Conservation (phyloP, 2,329 filamentous ascomycete species). For the Trichoderma atrobrunneum region DNA sequence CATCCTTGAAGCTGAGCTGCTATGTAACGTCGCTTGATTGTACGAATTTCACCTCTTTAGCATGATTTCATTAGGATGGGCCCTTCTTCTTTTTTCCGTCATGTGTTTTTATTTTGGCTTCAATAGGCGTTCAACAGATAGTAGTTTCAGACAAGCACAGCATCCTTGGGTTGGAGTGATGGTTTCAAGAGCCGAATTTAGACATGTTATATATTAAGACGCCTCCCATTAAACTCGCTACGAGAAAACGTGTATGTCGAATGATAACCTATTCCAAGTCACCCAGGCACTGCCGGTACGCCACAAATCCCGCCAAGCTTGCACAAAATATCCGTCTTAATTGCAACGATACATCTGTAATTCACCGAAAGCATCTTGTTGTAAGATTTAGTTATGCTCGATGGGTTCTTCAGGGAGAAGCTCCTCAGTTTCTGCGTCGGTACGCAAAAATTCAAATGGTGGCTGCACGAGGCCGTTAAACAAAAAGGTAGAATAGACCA, state of each 20-base stretch:
- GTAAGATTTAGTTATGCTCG: conserved; percentile 54
- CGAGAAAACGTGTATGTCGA: background rate
- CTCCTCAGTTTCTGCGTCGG: conserved; percentile 55
- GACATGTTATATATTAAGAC: background rate
- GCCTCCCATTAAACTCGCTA: background rate
- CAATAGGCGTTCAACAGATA: conserved; percentile 1
- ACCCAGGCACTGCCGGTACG: background rate
- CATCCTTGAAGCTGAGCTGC: conserved; percentile 87
- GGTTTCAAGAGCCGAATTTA: background rate
- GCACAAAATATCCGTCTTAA: background rate
- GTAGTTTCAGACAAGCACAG: background rate
- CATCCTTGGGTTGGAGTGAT: background rate
- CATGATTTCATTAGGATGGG: background rate
- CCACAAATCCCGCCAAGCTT: background rate
- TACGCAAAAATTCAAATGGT: conserved; percentile 67
- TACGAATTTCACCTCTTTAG: background rate
- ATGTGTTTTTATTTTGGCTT: background rate
- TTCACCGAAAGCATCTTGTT: background rate
- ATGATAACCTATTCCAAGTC: background rate
- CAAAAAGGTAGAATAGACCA: conserved; percentile 95
- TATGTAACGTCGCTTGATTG: conserved; percentile 68
- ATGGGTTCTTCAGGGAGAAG: conserved; percentile 80
- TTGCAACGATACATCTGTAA: background rate
- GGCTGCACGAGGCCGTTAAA: conserved; percentile 93
- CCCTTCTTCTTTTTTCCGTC: background rate